Evolutionary conservation across 768 basidiomycete species (phyloP).

Genomic region (Leccinum aurantiacum): DNA sequence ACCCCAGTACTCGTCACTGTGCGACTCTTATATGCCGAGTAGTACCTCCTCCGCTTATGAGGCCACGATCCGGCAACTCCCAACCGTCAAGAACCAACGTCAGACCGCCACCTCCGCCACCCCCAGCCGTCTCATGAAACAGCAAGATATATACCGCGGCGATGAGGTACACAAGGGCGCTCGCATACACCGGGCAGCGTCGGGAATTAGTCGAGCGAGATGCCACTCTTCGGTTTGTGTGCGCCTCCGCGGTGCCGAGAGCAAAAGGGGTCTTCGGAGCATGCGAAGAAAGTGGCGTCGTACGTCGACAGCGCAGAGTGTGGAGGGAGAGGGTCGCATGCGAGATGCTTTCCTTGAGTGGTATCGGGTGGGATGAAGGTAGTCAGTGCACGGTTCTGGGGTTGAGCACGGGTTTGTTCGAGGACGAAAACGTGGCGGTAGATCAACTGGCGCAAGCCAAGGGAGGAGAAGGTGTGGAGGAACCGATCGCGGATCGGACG

Average conservation of each 20-base stretch:
- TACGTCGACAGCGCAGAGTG: slow-evolving; percentile 57
- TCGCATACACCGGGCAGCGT: slow-evolving; percentile 68
- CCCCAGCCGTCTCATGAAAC: slow-evolving; percentile 47
- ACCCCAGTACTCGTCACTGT: too few species aligned
- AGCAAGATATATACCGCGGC: slow-evolving; percentile 64
- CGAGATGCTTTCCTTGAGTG: slow-evolving; percentile 30
- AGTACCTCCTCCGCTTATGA: too few species aligned
- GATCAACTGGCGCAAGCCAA: too few species aligned
- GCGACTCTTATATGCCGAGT: too few species aligned
- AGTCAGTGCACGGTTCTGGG: too few species aligned
- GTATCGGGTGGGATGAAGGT: too few species aligned
- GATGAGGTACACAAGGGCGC: slow-evolving; percentile 62
- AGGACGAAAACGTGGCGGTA: too few species aligned
- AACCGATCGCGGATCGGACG: slow-evolving; percentile 28
- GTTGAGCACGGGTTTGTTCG: too few species aligned
- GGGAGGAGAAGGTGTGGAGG: neutral
- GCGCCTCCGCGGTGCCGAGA: slow-evolving; percentile 32
- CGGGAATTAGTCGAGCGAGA: slow-evolving; percentile 57
- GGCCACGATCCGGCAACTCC: too few species aligned
- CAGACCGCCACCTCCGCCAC: slow-evolving; percentile 13
- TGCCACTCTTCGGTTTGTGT: slow-evolving; percentile 48
- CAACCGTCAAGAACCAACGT: slow-evolving; percentile 17
- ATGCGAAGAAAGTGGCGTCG: slow-evolving; percentile 72
- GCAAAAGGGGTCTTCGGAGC: slow-evolving; percentile 54
- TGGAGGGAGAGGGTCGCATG: slow-evolving; percentile 69